Conservation (phyloP, 2,329 filamentous ascomycete species). For the Stemphylium vesicarium region DNA sequence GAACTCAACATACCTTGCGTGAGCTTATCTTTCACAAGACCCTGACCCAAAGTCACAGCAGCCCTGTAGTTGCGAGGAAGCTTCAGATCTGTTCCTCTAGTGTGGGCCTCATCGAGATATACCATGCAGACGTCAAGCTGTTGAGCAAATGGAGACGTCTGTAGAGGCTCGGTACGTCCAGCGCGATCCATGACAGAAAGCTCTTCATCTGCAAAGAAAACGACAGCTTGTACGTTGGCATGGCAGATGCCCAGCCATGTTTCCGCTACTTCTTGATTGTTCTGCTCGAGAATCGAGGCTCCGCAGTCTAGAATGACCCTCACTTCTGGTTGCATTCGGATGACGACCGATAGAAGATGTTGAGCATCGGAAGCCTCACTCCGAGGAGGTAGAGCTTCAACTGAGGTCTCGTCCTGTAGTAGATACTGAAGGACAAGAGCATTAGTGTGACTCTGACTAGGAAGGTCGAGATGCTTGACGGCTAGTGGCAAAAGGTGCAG, state of each 20-base stretch:
- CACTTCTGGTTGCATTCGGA: slow-evolving; percentile 47
- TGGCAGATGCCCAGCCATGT: slow-evolving; percentile 56
- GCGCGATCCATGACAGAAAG: slow-evolving; percentile 60
- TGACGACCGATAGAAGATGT: slow-evolving; percentile 56
- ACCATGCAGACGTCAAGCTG: slow-evolving; percentile 67
- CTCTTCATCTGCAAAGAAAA: slow-evolving; percentile 67
- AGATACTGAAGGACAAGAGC: slow-evolving; percentile 68
- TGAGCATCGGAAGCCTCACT: slow-evolving; percentile 40
- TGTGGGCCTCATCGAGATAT: slow-evolving; percentile 74
- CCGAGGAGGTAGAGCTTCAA: slow-evolving; percentile 35
- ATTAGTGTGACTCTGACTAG: slow-evolving; percentile 67
- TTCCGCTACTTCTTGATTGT: slow-evolving; percentile 52
- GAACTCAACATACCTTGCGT: slow-evolving; percentile 65
- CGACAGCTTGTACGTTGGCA: slow-evolving; percentile 41
- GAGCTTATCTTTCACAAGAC: slow-evolving; percentile 70
- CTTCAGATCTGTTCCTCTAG: slow-evolving; percentile 71
- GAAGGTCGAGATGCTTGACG: slow-evolving; percentile 63
- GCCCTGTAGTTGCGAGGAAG: slow-evolving; percentile 66
- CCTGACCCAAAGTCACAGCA: slow-evolving; percentile 69
- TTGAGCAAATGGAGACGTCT: slow-evolving; percentile 63
- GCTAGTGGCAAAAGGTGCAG: slow-evolving; percentile 62
- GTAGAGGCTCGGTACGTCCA: slow-evolving; percentile 57
- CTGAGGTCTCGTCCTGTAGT: slow-evolving; percentile 52
- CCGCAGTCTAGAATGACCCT: slow-evolving; percentile 74
- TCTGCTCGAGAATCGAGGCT: slow-evolving; percentile 70